Base-by-base conservation (phyloP, 805 yeast genomes). In the Yamadazyma phyllophila region DNA sequence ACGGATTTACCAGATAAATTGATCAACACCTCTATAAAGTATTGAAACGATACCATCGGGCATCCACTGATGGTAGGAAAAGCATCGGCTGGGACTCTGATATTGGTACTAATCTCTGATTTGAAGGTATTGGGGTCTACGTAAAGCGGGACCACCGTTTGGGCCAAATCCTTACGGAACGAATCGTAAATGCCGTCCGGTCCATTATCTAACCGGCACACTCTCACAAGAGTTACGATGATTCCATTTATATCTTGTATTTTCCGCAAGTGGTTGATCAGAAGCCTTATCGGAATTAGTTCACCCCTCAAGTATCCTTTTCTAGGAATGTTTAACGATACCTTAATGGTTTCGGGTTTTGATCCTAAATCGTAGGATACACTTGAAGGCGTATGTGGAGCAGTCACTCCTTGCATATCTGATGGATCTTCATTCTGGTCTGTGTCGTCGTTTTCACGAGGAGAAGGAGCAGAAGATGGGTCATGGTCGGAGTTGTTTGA, bases 231-330 rank as follows among this genome's bases (percentile, higher is more conserved):
- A 0, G 97, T 89, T 10, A 86, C 77, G 5, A 89, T 85, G 2
- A 89, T 73, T 0, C 96, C 96, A 36, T 80, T 79, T 11, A 84
- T 65, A 52, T 83, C 84, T 55, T 82, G 81, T 26, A 88, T 74
- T 47, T 80, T 78, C 61, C 85, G 84, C 52, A 85, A 77, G 61
- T 90, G 96, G 39, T 78, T 72, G 35, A 90, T 70, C 24, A 72
- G 64, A 26, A 91, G 67, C 54, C 80, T 82, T 10, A 91, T 76
- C 0, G 96, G 94, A 0, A 91, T 78, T 1, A 75, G 59, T 58
- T 90, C 97, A 17, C 96, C 96, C 27, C 90, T 73, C 1, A 87
- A 65, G 57, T 76, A 89, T 0, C 97, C 97, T 33, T 83, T 69
- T 35, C 77, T 76, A 1, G 88, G 65, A 7, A 70, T 61, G 14